Evolutionary conservation across 805 yeast genomes (phyloP), one percentile per base, ranked within the genome.

Genomic region (Torulaspora indica): DNA sequence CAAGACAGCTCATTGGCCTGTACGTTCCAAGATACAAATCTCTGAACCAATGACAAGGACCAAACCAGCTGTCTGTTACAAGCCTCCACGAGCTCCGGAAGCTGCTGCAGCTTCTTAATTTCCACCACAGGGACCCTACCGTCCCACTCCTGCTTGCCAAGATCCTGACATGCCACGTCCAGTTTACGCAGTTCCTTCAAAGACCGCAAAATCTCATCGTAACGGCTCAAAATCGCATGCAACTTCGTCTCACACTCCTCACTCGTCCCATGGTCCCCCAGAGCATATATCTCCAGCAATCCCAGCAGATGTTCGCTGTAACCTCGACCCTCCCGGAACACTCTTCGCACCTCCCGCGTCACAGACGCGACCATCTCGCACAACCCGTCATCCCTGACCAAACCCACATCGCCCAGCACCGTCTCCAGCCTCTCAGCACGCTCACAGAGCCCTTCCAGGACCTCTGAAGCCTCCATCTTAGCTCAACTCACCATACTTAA

Each of bases 1-100:
- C 28, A 24, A 43, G 46, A 48, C 36, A 48, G 43, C 23, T 51
- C 45, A 35, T 48, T 48, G 9, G 18, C 28, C 22, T 41, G 39
- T 15, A 35, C 25, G 29, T 48, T 51, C 33, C 44, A 29, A 14
- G 39, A 38, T 39, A 45, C 35, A 36, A 45, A 48, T 18, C 49
- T 41, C 6, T 40, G 43, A 7, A 43, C 42, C 8, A 43, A 24
- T 10, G 33, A 29, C 32, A 49, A 20, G 9, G 51, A 43, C 8
- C 38, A 24, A 2, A 44, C 45, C 18, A 49, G 25, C 22, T 46
- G 45, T 20, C 15, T 34, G n/a, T 40, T 41, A 17, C 47, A 45
- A 18, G 35, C 38, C 10, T 40, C 28, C 33, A 37, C 20, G 15
- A 45, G 35, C 17, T 20, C 14, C 2, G 48, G 42, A 18, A 45